Evolutionary conservation across 768 basidiomycete genomes (phyloP), one percentile per base, ranked within the genome.

Genomic region (Fomitopsis pulvina): DNA sequence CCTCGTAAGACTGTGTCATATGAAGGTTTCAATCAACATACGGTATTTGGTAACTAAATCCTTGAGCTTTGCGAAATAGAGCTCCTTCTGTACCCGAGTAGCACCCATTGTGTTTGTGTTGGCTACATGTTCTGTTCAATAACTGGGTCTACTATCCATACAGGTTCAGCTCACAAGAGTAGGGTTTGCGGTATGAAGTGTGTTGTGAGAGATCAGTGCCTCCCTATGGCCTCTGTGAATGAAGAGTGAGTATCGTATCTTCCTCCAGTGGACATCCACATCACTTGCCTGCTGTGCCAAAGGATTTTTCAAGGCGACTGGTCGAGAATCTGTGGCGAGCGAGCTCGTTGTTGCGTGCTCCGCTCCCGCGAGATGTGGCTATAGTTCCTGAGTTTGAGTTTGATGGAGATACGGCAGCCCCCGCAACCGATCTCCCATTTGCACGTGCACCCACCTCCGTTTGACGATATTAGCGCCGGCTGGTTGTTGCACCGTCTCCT

Each of bases 51-150:
- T 73, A 61, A 99, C 77, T 63, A 98, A 86, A 64, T 90, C 86
- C 79, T 86, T 90, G 71, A 98, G 85, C 77, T 96, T 97, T 52
- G 67, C 71, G 67, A 98, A 97, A 80, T 97, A 98, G 16, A 80
- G 46, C 54, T 84, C 85, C 74, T 98, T 98, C 65, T 93, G 86
- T 65, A 86, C 80, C 60, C 92, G 85, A 71, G 84, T 79, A 52
- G 78, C 87, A 80, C 94, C 94, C 94, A 97, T 97, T 78, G 72
- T 80, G 34, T 40, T 52, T 59, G 50, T 40, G 30, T 16, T 30
- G n/a, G 21, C 41, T 53, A 34, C 24, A 40, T 1, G 14, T 2
- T 18, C 16, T 20, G 34, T 45, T 14, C 18, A 42, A 5, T 20
- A 28, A 18, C 29, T 45, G 27, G 14, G 10, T 9, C 9, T 18